Percentiles rank a stretch among this genome's conserved stretches.
Conservation (phyloP, 164 flowering plant species). For the Buxus sempervirens region DNA sequence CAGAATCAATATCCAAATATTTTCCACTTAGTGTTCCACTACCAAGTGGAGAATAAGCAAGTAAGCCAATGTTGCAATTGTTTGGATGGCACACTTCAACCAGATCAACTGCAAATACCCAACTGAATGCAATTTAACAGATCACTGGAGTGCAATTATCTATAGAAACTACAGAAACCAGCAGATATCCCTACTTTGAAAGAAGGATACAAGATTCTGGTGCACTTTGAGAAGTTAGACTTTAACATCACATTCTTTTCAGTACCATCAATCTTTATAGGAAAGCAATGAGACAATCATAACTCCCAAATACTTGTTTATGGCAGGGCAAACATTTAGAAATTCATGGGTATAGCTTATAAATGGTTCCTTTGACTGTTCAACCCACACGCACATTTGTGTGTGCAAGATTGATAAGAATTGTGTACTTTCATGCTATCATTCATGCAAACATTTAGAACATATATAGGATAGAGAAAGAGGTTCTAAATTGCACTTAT, state of each 20-base stretch:
- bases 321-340: background rate
- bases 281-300: background rate
- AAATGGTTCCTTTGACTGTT: too few relatives aligned
- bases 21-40: conserved; percentile 82
- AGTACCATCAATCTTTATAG: background rate
- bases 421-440: too few relatives aligned
- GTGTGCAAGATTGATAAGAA: too few relatives aligned
- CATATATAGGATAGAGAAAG: too few relatives aligned
- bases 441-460: too few relatives aligned
- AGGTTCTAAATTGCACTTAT: too few relatives aligned
- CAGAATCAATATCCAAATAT: conserved; percentile 65
- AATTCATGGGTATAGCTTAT: background rate
- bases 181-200: background rate
- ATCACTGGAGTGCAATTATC: background rate
- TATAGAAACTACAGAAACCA: conserved; percentile 1
- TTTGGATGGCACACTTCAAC: conserved; percentile 96
- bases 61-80: conserved; percentile 82
- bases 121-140: background rate
- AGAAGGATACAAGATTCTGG: background rate
- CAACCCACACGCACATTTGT: too few relatives aligned
- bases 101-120: conserved; percentile 65
- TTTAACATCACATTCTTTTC: background rate
- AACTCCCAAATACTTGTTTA: background rate
- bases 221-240: background rate
- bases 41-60: conserved; percentile 85